Evolutionary conservation across 208 protist species (phyloP).

Genomic region (Crithidia expoeki): DNA sequence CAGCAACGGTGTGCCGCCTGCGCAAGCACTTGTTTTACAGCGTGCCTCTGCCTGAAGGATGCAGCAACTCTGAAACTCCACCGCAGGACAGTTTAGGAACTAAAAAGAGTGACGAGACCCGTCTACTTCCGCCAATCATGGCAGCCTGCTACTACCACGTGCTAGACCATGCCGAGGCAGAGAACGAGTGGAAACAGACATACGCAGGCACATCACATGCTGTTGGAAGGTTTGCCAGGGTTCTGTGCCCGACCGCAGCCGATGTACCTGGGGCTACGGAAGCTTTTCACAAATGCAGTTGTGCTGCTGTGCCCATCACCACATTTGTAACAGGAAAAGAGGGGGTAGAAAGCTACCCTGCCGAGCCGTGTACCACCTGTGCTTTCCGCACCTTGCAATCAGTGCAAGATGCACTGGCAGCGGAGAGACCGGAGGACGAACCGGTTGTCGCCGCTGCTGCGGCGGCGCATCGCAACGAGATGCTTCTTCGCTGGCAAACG

Average conservation of each 20-base stretch:
- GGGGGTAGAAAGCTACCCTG: background rate
- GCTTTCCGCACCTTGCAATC: constrained; percentile 15
- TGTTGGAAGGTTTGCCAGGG: background rate
- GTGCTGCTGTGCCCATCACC: background rate
- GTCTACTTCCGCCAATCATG: constrained; percentile 26
- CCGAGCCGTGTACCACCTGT: constrained; percentile 23
- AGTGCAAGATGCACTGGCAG: background rate
- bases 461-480: background rate
- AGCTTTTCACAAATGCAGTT: constrained; percentile 23
- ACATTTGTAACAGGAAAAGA: background rate
- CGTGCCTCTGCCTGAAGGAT: background rate
- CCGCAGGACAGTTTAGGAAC: background rate
- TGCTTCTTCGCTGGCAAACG: constrained; percentile 14
- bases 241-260: background rate
- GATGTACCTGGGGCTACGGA: background rate
- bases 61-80: background rate
- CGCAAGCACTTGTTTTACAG: background rate
- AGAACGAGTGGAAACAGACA: constrained; percentile 13
- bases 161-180: constrained; percentile 10
- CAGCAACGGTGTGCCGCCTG: constrained; percentile 7
- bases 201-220: constrained; percentile 10
- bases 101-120: background rate
- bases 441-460: no score
- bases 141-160: constrained; percentile 20
- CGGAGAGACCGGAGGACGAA: no score